A percentile compares a stretch with the other conserved stretches of the same genome.
Conservation (phyloP, 208 protist genomes). For the Leishmania tropica region DNA sequence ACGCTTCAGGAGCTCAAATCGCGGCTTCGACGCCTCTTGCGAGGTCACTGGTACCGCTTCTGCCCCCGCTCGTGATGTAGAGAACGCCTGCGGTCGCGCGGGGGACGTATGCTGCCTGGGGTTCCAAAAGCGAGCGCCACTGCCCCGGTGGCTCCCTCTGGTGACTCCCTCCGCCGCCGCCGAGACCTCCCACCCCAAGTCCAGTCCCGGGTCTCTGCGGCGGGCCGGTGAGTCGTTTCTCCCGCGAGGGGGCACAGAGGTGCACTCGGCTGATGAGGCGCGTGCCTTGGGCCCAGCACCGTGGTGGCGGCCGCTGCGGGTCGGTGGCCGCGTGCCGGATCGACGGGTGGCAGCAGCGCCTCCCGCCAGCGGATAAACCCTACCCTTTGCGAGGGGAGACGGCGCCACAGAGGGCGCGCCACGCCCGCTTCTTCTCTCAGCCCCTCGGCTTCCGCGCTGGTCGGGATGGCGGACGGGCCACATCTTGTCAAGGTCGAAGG, state of each 20-base stretch:
- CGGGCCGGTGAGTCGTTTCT: not conserved
- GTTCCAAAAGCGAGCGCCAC: not conserved
- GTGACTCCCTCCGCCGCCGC: not conserved
- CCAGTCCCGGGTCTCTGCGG: not conserved
- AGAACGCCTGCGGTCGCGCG: not conserved
- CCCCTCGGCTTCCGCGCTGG: not conserved
- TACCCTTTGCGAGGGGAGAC: not conserved
- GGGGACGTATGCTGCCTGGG: not conserved
- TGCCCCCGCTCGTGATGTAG: not conserved
- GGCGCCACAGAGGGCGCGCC: not conserved
- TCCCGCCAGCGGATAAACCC: not conserved
- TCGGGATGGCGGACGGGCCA: not conserved
- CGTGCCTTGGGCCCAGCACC: not conserved
- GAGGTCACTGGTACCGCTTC: not conserved
- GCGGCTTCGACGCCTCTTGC: conserved; percentile 21
- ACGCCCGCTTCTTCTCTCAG: not conserved
- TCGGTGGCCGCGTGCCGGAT: not conserved
- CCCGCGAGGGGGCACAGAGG: not conserved
- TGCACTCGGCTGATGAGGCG: not conserved
- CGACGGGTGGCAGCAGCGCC: not conserved
- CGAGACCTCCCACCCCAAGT: not conserved
- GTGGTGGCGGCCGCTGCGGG: not conserved
- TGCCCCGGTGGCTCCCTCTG: not conserved
- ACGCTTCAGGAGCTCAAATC: conserved; percentile 20
- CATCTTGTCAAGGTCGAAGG: conserved; percentile 23